phyloP scores from a whole-genome alignment of 305 asterid species.

The Rubia peregrina region DNA sequence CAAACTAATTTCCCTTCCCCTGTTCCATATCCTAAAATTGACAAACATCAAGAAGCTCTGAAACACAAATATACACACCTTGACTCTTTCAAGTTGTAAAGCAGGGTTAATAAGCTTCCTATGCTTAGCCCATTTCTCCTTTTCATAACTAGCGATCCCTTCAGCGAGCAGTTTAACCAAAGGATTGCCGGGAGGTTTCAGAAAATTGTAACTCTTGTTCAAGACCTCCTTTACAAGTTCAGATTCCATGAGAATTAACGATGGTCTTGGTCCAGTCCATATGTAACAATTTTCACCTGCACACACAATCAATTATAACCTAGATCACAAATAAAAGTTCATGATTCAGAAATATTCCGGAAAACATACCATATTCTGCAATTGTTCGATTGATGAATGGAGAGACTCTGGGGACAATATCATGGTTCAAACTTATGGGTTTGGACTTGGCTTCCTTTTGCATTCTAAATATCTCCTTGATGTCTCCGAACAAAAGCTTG shows the following conservation, averaged over 20 bases:
- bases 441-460: conserved; percentile 27
- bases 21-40: too few species aligned
- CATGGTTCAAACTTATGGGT: conserved; percentile 30
- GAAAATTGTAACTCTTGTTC: conserved; percentile 23
- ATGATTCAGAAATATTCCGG: not conserved
- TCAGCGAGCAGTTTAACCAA: conserved; percentile 20
- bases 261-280: conserved; percentile 41
- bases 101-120: conserved; percentile 26
- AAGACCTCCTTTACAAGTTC: conserved; percentile 36
- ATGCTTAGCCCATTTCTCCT: conserved; percentile 45
- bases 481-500: conserved; percentile 35
- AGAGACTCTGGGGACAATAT: conserved; percentile 26
- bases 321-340: not conserved
- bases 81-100: not conserved
- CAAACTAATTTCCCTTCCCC: not conserved
- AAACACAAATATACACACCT: not conserved
- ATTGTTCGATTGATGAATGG: conserved; percentile 15
- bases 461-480: conserved; percentile 23
- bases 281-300: conserved; percentile 35
- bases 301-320: not conserved
- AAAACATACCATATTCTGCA: not conserved
- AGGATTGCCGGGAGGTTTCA: conserved; percentile 31
- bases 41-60: too few species aligned
- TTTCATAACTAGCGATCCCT: conserved; percentile 33
- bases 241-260: conserved; percentile 10